A percentile compares a stretch with the other conserved stretches of the same genome.
Evolutionary conservation across 2,329 filamentous ascomycete species (phyloP).

Genomic region (Fusarium temperatum): DNA sequence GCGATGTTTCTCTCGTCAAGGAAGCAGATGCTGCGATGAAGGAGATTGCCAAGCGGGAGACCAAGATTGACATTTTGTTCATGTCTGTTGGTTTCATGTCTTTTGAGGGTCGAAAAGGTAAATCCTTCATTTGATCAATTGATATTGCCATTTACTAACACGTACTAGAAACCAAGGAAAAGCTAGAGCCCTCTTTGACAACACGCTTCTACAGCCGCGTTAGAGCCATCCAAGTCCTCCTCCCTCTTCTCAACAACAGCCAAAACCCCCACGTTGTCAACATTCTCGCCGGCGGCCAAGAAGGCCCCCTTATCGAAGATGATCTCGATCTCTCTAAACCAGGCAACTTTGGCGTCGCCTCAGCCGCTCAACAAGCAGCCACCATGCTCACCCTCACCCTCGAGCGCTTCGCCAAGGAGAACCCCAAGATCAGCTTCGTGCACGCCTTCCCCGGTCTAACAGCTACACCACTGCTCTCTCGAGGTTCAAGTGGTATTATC

Average conservation of each 20-base stretch:
- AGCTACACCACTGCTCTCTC: constrained; percentile 27
- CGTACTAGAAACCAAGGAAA: constrained; percentile 62
- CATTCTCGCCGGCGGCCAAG: constrained; percentile 60
- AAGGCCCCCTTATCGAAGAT: constrained; percentile 55
- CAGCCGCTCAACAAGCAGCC: constrained; percentile 55
- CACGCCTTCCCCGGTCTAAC: constrained; percentile 48
- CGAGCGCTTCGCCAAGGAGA: constrained; percentile 56
- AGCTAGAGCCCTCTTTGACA: constrained; percentile 60
- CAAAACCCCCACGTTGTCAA: constrained; percentile 57
- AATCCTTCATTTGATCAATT: fast-evolving
- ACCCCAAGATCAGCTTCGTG: constrained; percentile 52
- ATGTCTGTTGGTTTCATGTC: constrained; percentile 49
- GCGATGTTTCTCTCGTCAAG: constrained; percentile 60
- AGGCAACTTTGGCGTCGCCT: constrained; percentile 46
- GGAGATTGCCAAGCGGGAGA: constrained; percentile 53
- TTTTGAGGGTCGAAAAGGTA: constrained; percentile 37
- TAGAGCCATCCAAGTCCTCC: constrained; percentile 64
- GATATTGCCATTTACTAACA: fast-evolving
- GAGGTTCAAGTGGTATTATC: constrained; percentile 30
- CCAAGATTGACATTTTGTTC: constrained; percentile 56
- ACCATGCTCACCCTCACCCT: constrained; percentile 59
- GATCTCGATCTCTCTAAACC: constrained; percentile 56
- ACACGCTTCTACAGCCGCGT: constrained; percentile 67
- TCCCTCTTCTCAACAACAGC: constrained; percentile 58
- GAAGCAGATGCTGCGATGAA: constrained; percentile 56